phyloP scores from a whole-genome alignment of 2,329 filamentous ascomycete species.

The Ustilaginoidea virens region DNA sequence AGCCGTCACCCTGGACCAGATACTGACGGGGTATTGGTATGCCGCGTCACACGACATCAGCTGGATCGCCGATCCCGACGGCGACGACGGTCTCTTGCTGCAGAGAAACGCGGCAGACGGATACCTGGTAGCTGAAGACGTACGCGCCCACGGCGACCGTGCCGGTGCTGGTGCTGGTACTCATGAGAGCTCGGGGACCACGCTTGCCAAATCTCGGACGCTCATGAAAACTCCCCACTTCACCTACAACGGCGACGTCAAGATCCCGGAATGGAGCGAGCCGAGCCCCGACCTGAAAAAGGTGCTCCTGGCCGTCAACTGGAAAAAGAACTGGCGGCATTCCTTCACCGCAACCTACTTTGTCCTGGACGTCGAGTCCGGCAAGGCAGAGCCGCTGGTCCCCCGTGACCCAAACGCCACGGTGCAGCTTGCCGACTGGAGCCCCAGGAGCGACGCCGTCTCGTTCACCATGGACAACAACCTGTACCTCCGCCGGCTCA shows the following conservation, averaged over 20 bases:
- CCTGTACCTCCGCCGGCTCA: slow-evolving; percentile 57
- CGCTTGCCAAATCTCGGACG: slow-evolving; percentile 39
- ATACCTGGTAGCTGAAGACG: slow-evolving; percentile 77
- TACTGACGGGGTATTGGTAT: slow-evolving; percentile 50
- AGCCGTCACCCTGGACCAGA: slow-evolving; percentile 56
- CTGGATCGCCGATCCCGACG: slow-evolving; percentile 62
- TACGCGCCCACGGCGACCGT: slow-evolving; percentile 34
- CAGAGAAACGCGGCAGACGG: slow-evolving; percentile 55
- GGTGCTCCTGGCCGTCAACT: slow-evolving; percentile 65
- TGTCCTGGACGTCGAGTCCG: slow-evolving; percentile 77
- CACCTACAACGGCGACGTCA: slow-evolving; percentile 34
- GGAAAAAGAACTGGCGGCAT: slow-evolving; percentile 71
- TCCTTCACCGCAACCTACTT: slow-evolving; percentile 79
- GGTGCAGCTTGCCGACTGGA: slow-evolving; percentile 81
- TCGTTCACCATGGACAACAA: slow-evolving; percentile 90
- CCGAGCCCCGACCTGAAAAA: slow-evolving; percentile 76
- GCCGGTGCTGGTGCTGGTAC: slow-evolving; percentile 18
- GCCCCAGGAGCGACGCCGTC: slow-evolving; percentile 69
- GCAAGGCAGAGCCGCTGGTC: slow-evolving; percentile 63
- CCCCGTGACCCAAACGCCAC: slow-evolving; percentile 46
- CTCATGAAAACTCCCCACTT: slow-evolving; percentile 62
- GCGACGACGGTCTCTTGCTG: slow-evolving; percentile 73
- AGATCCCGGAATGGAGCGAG: slow-evolving; percentile 46
- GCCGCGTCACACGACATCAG: slow-evolving; percentile 49
- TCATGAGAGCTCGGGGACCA: slow-evolving; percentile 13